Evolutionary conservation across 1,284 basidiomycete genomes (phyloP).

Genomic region (Volvariella volvacea): DNA sequence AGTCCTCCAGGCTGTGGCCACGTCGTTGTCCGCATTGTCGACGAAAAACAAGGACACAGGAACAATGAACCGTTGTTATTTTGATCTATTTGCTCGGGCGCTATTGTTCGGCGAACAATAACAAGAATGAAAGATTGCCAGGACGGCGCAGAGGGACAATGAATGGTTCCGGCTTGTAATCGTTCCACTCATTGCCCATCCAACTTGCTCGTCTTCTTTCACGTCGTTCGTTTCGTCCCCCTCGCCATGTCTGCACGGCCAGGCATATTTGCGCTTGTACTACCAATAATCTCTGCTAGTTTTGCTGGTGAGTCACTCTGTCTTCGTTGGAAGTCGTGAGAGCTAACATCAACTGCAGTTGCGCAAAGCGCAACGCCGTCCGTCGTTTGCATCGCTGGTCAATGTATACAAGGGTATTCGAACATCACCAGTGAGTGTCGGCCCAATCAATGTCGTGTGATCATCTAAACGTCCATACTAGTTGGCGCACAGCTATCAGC

Average conservation of each 20-base stretch:
- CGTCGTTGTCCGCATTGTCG: too few species aligned
- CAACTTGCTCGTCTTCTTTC: background rate
- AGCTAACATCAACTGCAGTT: background rate
- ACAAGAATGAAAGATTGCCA: too few species aligned
- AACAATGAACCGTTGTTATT: too few species aligned
- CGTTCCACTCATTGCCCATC: too few species aligned
- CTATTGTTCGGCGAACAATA: too few species aligned
- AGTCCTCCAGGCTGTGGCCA: too few species aligned
- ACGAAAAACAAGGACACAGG: too few species aligned
- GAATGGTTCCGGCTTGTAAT: too few species aligned
- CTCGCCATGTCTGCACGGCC: constrained; percentile 6
- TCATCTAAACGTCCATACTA: constrained; percentile 17
- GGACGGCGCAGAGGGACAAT: too few species aligned
- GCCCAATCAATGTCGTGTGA: background rate
- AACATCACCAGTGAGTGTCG: constrained; percentile 6
- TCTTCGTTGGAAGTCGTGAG: background rate
- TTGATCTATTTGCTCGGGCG: too few species aligned
- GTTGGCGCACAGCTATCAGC: constrained; percentile 62
- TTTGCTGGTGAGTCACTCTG: background rate
- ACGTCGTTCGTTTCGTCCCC: constrained; percentile 4
- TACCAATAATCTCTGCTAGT: background rate
- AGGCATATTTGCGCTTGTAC: constrained; percentile 1
- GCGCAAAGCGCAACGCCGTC: constrained; percentile 1
- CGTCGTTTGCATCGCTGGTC: constrained; percentile 7
- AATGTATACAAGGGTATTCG: constrained; percentile 7